Evolutionary conservation across 495 filamentous ascomycete species (phyloP), one percentile per base, ranked within the genome.

Genomic region (Schizothecium vesticola): DNA sequence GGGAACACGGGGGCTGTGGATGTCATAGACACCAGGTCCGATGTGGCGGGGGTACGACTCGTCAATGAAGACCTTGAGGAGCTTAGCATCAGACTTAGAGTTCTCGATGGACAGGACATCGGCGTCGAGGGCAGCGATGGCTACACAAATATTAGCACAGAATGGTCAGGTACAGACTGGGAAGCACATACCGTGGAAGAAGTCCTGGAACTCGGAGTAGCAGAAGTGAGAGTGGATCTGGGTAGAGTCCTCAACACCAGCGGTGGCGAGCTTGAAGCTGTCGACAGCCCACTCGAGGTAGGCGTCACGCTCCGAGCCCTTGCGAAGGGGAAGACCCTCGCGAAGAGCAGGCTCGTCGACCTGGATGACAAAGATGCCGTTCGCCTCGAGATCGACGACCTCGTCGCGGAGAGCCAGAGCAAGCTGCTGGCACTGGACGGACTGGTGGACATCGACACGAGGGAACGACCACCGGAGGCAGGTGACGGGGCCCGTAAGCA

Each of bases 181-280:
- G 61, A 23, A 8, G 11, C 7, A 26, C 60, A 60, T 33, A 60
- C 60, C 69, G 80, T 98, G 92, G 91, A 99, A 99, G 88, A 99
- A 99, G 86, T 99, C 95, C 84, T 99, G 95, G 91, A 99, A 99
- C 86, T 99, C 95, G 59, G 93, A 97, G 89, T 99, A 99, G 82
- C 95, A 99, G 93, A 99, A 99, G 86, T 99, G 95, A 63, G 93
- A 97, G 88, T 99, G 95, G 82, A 99, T 96, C 86, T 99, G 95
- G 72, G 96, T 98, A 65, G 88, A 90, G 78, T 99, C 92, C 76
- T 90, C 78, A 64, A 98, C 95, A 77, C 92, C 94, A 63, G 92
- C 87, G 74, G 92, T 94, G 67, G 95, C 88, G 71, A 99, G 92
- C 78, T 90, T 91, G 92, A 99, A 99, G 75, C 93, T 90, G 81